Percentiles rank a stretch among this genome's conserved stretches.
These are phyloP conservation scores for Verticillium zaregamsianum DNA, from an alignment of 2,329 filamentous ascomycete genomes.

Conservation along the genomic window DNA sequence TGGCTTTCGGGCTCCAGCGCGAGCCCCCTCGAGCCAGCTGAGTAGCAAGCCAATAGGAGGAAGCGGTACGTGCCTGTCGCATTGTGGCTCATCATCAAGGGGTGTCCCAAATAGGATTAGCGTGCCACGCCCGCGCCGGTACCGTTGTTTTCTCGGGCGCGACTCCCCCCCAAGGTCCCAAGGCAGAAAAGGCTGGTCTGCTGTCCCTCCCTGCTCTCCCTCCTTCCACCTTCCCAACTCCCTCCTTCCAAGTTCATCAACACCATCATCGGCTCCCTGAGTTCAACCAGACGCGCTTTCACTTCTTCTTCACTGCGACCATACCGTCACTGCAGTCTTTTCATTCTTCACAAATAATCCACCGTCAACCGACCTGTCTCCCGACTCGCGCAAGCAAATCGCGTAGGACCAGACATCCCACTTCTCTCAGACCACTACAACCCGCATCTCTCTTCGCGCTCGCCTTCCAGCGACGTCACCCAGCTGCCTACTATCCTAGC, in stretches of 20 bases:
- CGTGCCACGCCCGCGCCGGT: neutral
- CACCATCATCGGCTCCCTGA: neutral
- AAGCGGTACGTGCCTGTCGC: neutral
- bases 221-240: neutral
- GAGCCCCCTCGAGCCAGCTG: neutral
- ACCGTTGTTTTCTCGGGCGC: neutral
- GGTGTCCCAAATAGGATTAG: neutral
- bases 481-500: conserved; percentile 4
- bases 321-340: neutral
- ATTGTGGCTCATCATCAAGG: neutral
- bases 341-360: neutral
- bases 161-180: neutral
- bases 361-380: conserved; percentile 5
- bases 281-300: neutral
- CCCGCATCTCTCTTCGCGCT: conserved; percentile 3
- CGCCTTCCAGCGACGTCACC: conserved; percentile 4
- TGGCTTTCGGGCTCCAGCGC: neutral
- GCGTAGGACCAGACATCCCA: conserved; percentile 1
- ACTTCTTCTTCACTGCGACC: neutral
- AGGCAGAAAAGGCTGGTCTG: conserved; percentile 2
- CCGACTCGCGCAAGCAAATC: conserved; percentile 4
- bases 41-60: neutral
- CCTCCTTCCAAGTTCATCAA: neutral
- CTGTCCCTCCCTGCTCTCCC: neutral
- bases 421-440: conserved; percentile 3